phyloP scores from a whole-genome alignment of 2,329 filamentous ascomycete species.

The Fusarium verticillioides region DNA sequence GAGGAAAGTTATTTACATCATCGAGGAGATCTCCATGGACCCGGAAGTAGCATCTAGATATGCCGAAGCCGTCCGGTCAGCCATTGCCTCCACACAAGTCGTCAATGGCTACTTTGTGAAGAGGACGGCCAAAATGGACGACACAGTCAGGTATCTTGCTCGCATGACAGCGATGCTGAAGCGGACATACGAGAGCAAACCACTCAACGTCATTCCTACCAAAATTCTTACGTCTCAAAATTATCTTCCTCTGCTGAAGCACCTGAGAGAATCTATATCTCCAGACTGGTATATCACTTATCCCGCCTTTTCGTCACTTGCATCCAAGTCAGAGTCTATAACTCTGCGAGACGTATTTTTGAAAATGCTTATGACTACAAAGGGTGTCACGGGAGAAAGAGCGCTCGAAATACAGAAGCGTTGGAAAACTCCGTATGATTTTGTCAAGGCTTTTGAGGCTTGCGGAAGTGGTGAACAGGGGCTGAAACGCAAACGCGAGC shows the following conservation, averaged over 20 bases:
- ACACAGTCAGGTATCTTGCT: conserved; percentile 80
- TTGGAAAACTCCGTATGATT: conserved; percentile 79
- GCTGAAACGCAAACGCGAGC: conserved; percentile 66
- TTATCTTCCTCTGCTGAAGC: conserved; percentile 71
- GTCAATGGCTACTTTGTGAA: conserved; percentile 85
- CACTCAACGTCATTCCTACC: conserved; percentile 74
- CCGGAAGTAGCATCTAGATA: conserved; percentile 64
- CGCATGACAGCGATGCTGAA: conserved; percentile 77
- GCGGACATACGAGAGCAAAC: conserved; percentile 68
- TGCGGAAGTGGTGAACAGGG: conserved; percentile 62
- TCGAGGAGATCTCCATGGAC: conserved; percentile 77
- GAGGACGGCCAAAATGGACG: conserved; percentile 78
- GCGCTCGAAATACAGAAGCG: conserved; percentile 81
- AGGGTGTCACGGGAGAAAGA: conserved; percentile 79
- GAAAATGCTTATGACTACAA: conserved; percentile 88
- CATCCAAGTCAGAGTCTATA: conserved; percentile 79
- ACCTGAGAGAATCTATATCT: conserved; percentile 63
- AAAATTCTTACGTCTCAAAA: conserved; percentile 70
- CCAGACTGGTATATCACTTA: conserved; percentile 73
- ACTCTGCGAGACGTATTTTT: conserved; percentile 80
- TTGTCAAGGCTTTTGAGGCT: conserved; percentile 75
- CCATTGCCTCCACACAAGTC: conserved; percentile 81
- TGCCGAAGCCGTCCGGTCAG: conserved; percentile 75
- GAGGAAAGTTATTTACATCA: conserved; percentile 81
- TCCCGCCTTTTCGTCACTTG: conserved; percentile 75